Conservation (phyloP, 2,329 filamentous ascomycete species). For the Botrytis fabae region DNA sequence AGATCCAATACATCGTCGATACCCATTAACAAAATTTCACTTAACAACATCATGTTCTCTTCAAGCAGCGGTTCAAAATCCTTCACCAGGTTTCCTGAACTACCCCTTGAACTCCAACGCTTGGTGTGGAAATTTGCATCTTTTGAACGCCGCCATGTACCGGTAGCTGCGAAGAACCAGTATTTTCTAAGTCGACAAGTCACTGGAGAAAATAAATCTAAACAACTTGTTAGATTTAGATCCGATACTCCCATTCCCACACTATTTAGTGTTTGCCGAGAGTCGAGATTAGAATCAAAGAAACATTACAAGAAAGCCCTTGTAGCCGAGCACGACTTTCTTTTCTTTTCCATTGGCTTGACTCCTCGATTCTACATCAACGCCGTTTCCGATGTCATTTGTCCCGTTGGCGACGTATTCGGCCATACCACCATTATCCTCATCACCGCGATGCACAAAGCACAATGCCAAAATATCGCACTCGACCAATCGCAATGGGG, state of each 20-base stretch:
- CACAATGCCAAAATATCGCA: not conserved
- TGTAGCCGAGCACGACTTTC: not conserved
- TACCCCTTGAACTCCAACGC: not conserved
- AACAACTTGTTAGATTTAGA: not conserved
- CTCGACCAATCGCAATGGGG: not conserved
- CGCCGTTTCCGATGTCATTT: not conserved
- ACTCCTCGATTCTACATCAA: slow-evolving; percentile 1
- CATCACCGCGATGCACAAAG: not conserved
- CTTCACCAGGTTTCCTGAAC: not conserved
- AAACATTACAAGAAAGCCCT: not conserved
- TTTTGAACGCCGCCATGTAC: not conserved
- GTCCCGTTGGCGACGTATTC: not conserved
- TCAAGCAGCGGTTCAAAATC: not conserved
- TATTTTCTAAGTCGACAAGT: not conserved
- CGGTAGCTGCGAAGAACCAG: not conserved
- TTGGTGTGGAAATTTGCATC: not conserved
- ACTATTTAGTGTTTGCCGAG: slow-evolving; percentile 4
- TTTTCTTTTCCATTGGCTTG: not conserved
- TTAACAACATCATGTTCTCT: not conserved
- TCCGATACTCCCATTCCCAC: not conserved
- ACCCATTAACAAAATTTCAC: too few relatives aligned
- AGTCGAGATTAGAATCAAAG: not conserved
- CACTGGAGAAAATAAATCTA: not conserved
- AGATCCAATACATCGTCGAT: not conserved
- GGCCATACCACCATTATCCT: not conserved